Conservation (phyloP, 1,139 yeast genomes). For the Protomyces gravidus region DNA sequence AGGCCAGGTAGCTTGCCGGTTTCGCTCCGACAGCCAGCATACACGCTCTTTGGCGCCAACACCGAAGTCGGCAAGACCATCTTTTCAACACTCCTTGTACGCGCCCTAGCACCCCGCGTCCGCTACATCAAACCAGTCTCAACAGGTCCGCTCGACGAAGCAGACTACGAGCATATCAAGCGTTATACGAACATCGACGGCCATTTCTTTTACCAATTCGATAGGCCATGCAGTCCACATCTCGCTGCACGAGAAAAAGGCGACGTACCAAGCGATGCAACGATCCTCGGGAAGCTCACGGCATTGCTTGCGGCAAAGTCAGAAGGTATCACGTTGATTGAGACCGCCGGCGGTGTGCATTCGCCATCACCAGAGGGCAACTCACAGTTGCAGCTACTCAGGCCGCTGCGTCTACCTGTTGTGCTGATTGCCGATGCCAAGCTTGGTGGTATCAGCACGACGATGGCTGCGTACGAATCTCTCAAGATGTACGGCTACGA, state of each 20-base stretch:
- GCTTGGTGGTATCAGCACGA: conserved; percentile 38
- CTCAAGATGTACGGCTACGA: conserved; percentile 37
- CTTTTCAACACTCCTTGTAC: conserved; percentile 35
- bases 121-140: conserved; percentile 38
- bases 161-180: conserved; percentile 34
- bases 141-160: conserved; percentile 37
- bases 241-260: conserved; percentile 34
- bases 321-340: conserved; percentile 34
- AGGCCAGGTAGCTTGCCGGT: conserved; percentile 6
- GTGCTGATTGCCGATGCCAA: conserved; percentile 37
- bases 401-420: conserved; percentile 37
- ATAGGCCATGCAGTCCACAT: conserved; percentile 38
- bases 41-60: conserved; percentile 46
- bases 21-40: conserved; percentile 17
- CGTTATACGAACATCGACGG: conserved; percentile 27
- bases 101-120: conserved; percentile 31
- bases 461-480: conserved; percentile 38
- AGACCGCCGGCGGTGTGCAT: conserved; percentile 39
- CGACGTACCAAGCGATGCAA: conserved; percentile 16
- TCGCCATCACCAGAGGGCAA: conserved; percentile 37
- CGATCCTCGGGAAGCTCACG: conserved; percentile 1
- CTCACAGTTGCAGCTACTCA: conserved; percentile 37
- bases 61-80: conserved; percentile 39
- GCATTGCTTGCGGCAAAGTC: not conserved
- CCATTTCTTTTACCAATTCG: conserved; percentile 35